phyloP scores from a whole-genome alignment of 495 filamentous ascomycete species.

The Xylaria grammica region DNA sequence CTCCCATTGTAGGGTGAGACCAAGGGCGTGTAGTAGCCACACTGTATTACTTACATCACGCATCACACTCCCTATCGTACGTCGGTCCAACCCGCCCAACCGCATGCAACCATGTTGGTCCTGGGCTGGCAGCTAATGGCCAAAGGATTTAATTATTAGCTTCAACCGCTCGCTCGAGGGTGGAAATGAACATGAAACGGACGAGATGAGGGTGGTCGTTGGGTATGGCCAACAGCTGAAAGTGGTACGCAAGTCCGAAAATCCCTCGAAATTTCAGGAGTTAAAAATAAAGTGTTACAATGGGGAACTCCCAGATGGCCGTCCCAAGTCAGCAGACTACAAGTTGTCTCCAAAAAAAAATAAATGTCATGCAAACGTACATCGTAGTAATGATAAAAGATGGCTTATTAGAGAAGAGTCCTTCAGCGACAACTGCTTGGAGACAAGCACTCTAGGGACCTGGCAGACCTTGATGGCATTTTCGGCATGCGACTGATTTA shows the following conservation, averaged over 20 bases:
- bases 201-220: constrained; percentile 20
- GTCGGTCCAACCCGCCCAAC: background rate
- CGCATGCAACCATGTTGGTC: background rate
- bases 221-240: constrained; percentile 21
- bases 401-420: constrained; percentile 12
- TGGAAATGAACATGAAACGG: constrained; percentile 23
- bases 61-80: too few species aligned
- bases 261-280: constrained; percentile 20
- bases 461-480: background rate
- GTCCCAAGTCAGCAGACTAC: too few species aligned
- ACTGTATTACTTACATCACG: too few species aligned
- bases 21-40: too few species aligned
- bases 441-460: background rate
- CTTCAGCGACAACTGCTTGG: constrained; percentile 2
- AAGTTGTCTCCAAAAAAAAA: too few species aligned
- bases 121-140: background rate
- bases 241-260: constrained; percentile 8
- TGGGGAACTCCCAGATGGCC: constrained; percentile 14
- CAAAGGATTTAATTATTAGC: too few species aligned
- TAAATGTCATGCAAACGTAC: constrained; percentile 5
- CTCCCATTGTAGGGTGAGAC: too few species aligned
- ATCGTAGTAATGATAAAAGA: constrained; percentile 16
- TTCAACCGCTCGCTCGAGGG: background rate
- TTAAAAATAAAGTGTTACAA: constrained; percentile 25
- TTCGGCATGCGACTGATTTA: background rate